Evolutionary conservation across 768 basidiomycete genomes (phyloP).

Genomic region (Trametes gibbosa): DNA sequence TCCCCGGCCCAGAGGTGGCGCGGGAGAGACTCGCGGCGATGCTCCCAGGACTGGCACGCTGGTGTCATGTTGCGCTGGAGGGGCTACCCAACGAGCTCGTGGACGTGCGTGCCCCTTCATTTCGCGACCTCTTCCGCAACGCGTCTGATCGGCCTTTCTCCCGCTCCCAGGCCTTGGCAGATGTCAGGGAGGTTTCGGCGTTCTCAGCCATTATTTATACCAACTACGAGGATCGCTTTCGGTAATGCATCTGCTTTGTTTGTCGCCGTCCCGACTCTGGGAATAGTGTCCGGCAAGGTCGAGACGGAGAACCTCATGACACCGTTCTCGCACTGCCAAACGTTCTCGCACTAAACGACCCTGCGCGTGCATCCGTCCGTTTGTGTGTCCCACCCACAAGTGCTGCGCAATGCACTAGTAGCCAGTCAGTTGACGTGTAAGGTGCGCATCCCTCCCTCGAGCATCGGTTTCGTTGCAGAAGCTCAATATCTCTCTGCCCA

Average conservation of each 20-base stretch:
- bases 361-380: not conserved
- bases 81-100: constrained; percentile 77
- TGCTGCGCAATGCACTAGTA: not conserved
- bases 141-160: not conserved
- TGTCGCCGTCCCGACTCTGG: not conserved
- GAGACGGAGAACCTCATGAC: not conserved
- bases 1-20: constrained; percentile 34
- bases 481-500: constrained; percentile 1
- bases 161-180: constrained; percentile 52
- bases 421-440: constrained; percentile 1
- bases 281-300: not conserved
- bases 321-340: not conserved
- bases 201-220: constrained; percentile 74
- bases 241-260: constrained; percentile 24
- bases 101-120: constrained; percentile 57
- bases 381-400: not conserved
- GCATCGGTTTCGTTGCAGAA: not conserved
- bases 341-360: not conserved
- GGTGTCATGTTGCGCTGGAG: constrained; percentile 69
- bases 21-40: constrained; percentile 74
- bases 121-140: not conserved
- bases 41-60: constrained; percentile 75
- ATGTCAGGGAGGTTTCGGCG: constrained; percentile 59
- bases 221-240: constrained; percentile 58
- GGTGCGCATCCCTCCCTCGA: constrained; percentile 1